Evolutionary conservation across 1,139 yeast genomes (phyloP), one percentile per base, ranked within the genome.

Genomic region (Spencermartinsiella ligniputridi): DNA sequence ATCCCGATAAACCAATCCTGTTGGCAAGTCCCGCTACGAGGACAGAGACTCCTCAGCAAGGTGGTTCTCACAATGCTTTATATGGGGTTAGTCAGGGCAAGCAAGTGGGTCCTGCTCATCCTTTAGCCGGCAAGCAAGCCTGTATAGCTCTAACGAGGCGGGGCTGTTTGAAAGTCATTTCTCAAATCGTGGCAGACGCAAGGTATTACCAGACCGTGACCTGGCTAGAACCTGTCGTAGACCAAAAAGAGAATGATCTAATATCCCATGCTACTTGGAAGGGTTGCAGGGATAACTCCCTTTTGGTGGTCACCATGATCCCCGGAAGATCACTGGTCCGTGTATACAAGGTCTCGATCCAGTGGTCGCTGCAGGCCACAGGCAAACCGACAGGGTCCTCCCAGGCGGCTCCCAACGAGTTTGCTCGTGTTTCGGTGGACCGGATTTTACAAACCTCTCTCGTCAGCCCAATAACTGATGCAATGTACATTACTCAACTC

Each of bases 41-140:
- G 29, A 48, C 45, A 41, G 27, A 46, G 34, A 34, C 41, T 44
- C 41, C 32, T 40, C 42, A 34, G 38, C 40, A 19, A 22, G n/a
- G 52, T 52, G 56, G 53, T 40, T 35, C 43, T 50, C 15, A 40
- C 46, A 22, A 42, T 35, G 47, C 50, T 8, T 35, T 52, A 2
- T 47, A 82, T 57, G 75, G 76, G 1, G 81, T 81, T 1, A 73
- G 71, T 39, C 89, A 80, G 56, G 58, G 57, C 49, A 76, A 73
- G 50, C 74, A 87, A 0, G 67, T 69, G 45, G 88, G 89, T 1
- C 76, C 82, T 0, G 67, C 79, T 47, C 94, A 86, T 58, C 95
- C 95, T 0, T 66, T 79, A 13, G 64, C 74, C 3, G 74, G 83
- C 3, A 83, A 82, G 53, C 86, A 84, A 53, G 94, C 92, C 1